Base-by-base conservation (phyloP, 345 rosid species). In the Boechera stricta region DNA sequence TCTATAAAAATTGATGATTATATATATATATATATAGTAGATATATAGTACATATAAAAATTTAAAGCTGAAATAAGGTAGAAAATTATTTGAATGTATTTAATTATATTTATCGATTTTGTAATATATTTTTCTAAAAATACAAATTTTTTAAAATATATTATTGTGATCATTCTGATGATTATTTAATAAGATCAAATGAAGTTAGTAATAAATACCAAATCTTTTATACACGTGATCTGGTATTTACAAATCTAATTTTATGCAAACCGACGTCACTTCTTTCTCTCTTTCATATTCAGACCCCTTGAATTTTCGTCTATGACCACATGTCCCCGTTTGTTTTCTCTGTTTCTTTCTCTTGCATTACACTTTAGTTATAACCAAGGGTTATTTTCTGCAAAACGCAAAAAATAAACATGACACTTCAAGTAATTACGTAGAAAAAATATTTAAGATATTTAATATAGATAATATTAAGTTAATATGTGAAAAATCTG, bases 221-320 rank as follows among this genome's bases (percentile, higher is more conserved):
- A 10, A 38, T 69, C 63, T 54, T 28, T 38, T 54, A 28, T 39
- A 38, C 51, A 68, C 29, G 73, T 39, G 53, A 41, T 69, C 28
- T 41, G 73, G 39, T 67, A 52, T 67, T 39, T 53, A 13, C 60
- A 36, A 38, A 67, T 49, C 45, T 45, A 10, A 29, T 64, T 64
- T 21, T 26, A 36, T 11, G 21, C 18, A 52, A 41, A 62, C 67
- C 53, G 31, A 44, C 24, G 10, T 47, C 69, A 62, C 28, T 47
- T 28, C 28, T 64, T 45, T 32, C 28, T 32, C 6, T 31, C n/a
- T 47, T 31, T 36, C 4, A 5, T 6, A 18, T 49, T 67, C 18
- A 1, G 26, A 16, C 58, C 13, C 59, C 1, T 33, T 3, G 1
- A 67, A 3, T 13, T 67, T 67, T 13, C 7, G 10, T 33, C 7